Conservation (phyloP, 345 rosid genomes). For the Eutrema yunnanense region DNA sequence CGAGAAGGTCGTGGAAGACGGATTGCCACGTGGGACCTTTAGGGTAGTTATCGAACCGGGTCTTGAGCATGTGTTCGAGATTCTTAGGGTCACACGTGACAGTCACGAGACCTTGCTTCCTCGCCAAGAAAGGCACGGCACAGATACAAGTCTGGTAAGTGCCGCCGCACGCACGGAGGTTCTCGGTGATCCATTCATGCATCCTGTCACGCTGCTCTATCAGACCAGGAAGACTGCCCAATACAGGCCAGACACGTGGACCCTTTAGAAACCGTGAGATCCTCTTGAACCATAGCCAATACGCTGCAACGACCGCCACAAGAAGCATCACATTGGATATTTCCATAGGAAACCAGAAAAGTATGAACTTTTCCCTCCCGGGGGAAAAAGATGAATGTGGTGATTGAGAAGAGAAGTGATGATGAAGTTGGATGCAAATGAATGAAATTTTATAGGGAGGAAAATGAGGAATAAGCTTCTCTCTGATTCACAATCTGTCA, state of each 20-base stretch:
- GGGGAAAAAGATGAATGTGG: not conserved
- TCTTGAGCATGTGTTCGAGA: conserved; percentile 78
- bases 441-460: conserved; percentile 9
- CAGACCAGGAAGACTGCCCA: conserved; percentile 93
- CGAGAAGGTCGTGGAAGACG: conserved; percentile 89
- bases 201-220: conserved; percentile 78
- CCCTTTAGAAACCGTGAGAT: conserved; percentile 67
- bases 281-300: conserved; percentile 83
- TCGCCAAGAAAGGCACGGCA: conserved; percentile 72
- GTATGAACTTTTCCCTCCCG: not conserved
- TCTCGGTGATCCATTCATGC: conserved; percentile 98
- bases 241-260: conserved; percentile 84
- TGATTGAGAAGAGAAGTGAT: not conserved
- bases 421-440: not conserved
- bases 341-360: conserved; percentile 40
- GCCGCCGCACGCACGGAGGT: conserved; percentile 84
- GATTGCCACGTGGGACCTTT: conserved; percentile 99
- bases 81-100: conserved; percentile 95
- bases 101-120: conserved; percentile 89
- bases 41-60: conserved; percentile 86
- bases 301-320: conserved; percentile 53
- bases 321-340: conserved; percentile 47
- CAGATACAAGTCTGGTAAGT: conserved; percentile 97
- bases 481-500: conserved; percentile 1
- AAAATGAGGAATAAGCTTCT: conserved; percentile 21